Evolutionary conservation across 140 eudicot species (phyloP), one percentile per base, ranked within the genome.

Genomic region (Ambrosia hybrid): DNA sequence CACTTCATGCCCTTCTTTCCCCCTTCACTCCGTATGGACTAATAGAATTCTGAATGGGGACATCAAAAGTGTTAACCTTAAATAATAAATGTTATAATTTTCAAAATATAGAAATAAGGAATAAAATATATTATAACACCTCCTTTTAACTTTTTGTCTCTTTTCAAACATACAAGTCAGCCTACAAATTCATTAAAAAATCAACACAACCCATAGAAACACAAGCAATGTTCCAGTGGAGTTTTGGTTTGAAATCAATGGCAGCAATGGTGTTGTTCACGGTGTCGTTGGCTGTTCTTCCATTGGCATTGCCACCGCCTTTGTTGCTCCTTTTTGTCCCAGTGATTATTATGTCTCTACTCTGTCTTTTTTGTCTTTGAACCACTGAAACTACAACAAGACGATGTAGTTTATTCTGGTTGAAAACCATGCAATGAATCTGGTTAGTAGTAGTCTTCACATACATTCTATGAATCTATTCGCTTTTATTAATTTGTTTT

Each of bases 231-330:
- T 46, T 59, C 30, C 63, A 33, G 55, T 68, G 46, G 75, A 57
- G 83, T 65, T 78, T 77, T 4, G 71, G 83, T 2, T 34, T 70
- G 49, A 78, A 68, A 65, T 67, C 67, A n/a, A 6, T 81, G 12
- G 55, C 76, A 0, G 39, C 69, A 33, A 75, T 79, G 83, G 57
- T 68, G 13, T n/a, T 81, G 14, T 81, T 84, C 46, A 81, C 89
- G 46, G 74, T 66, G 38, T 71, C 62, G 10, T 73, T 84, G 60
- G 61, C 72, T 65, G 57, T 84, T 45, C 51, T 84, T 73, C 89
- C 89, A 67, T 71, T 81, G 70, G 59, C 81, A 3, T 60, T 84
- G 78, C 86, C 89, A 16, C 89, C 89, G 34, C 89, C 89, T 6
- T 36, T 64, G 41, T 7, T 73, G 56, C 82, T 84, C 48, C 84